phyloP scores from a whole-genome alignment of 2,329 filamentous ascomycete species.

The Chrysosporium queenslandicum region DNA sequence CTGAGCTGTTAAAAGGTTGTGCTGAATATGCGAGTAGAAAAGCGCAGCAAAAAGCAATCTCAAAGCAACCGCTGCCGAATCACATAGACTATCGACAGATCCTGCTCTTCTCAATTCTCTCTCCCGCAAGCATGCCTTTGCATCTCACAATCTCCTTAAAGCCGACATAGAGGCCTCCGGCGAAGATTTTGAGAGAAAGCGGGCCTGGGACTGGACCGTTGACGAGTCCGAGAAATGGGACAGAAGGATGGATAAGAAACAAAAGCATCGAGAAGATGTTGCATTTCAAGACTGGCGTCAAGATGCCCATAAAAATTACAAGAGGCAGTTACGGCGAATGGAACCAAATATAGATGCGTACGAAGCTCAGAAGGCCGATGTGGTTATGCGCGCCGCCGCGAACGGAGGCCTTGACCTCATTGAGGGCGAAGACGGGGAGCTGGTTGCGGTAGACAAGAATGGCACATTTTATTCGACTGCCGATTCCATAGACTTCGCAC shows the following conservation, averaged over 20 bases:
- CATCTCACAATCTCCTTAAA: constrained; percentile 85
- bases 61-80: constrained; percentile 73
- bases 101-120: constrained; percentile 66
- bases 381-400: constrained; percentile 73
- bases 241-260: constrained; percentile 76
- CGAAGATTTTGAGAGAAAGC: constrained; percentile 92
- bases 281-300: constrained; percentile 82
- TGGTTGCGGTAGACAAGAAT: constrained; percentile 86
- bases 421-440: constrained; percentile 87
- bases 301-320: constrained; percentile 87
- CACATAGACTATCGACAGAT: constrained; percentile 67
- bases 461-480: constrained; percentile 85
- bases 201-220: constrained; percentile 96
- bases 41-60: constrained; percentile 50
- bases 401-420: constrained; percentile 83
- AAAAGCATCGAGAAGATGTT: constrained; percentile 67
- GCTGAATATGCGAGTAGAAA: constrained; percentile 26
- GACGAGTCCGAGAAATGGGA: constrained; percentile 96
- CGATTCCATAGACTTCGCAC: constrained; percentile 67
- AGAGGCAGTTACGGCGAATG: constrained; percentile 72
- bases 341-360: constrained; percentile 73
- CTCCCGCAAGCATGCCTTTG: constrained; percentile 76
- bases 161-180: constrained; percentile 75
- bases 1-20: neutral
- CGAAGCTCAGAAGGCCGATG: constrained; percentile 71